phyloP scores from a whole-genome alignment of 164 flowering plant genomes.

The Sextonia rubra region DNA sequence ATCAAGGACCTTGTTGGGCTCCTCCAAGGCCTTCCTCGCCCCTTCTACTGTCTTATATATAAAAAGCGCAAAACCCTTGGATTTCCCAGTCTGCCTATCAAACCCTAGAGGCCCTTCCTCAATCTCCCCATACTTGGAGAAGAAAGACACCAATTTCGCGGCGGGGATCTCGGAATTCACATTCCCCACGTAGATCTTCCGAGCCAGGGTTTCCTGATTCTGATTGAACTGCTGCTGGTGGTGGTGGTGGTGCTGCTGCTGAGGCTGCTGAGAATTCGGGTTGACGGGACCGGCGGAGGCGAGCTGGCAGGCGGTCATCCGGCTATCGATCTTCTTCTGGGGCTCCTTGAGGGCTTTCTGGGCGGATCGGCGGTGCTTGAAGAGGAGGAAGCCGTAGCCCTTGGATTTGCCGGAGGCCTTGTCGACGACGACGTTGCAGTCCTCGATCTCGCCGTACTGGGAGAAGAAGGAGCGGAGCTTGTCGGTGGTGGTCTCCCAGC shows the following conservation, averaged over 20 bases:
- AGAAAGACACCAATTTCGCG: constrained; percentile 21
- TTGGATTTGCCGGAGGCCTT: constrained; percentile 38
- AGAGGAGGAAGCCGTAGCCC: constrained; percentile 44
- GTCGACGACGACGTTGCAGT: constrained; percentile 36
- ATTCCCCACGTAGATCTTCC: constrained; percentile 40
- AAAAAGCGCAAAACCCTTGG: constrained; percentile 35
- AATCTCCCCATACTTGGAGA: constrained; percentile 34
- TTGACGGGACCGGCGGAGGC: constrained; percentile 31
- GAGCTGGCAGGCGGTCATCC: constrained; percentile 42
- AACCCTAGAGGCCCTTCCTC: constrained; percentile 42
- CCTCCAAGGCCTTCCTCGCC: constrained; percentile 32
- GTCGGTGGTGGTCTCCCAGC: constrained; percentile 43
- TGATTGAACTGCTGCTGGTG: background rate
- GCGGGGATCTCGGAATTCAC: constrained; percentile 22
- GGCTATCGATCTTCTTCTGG: constrained; percentile 39
- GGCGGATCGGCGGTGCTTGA: constrained; percentile 32
- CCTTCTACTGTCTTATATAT: constrained; percentile 32
- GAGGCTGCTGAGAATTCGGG: background rate
- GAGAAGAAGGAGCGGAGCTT: constrained; percentile 27
- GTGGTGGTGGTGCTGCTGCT: background rate
- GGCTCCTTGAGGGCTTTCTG: constrained; percentile 36
- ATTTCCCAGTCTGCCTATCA: constrained; percentile 33
- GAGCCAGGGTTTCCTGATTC: constrained; percentile 16
- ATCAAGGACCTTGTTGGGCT: constrained; percentile 32
- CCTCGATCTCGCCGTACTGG: constrained; percentile 37